Conservation (phyloP, 192 early-diverging fungal genomes). For the Backusella westeae region DNA sequence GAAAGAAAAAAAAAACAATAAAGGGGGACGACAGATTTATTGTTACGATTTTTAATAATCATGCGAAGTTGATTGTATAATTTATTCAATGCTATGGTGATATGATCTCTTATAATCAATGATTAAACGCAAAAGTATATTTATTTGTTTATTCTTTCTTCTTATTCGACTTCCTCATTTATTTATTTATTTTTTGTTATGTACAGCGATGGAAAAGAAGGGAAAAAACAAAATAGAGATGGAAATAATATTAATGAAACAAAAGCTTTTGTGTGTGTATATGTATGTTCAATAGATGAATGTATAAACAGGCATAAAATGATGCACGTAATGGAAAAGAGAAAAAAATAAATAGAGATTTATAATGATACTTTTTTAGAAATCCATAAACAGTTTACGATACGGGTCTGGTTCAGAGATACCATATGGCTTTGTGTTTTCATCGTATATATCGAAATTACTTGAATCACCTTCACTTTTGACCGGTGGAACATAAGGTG, state of each 20-base stretch:
- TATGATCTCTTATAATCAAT: neutral
- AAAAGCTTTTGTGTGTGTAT: neutral
- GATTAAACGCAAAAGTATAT: neutral
- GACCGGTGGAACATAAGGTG: slow-evolving; percentile 49
- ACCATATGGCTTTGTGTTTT: slow-evolving; percentile 35
- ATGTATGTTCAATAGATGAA: neutral
- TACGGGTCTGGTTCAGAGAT: slow-evolving; percentile 5
- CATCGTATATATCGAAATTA: slow-evolving; percentile 26
- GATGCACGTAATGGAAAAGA: neutral
- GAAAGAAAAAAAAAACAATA: slow-evolving; percentile 6
- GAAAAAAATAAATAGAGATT: neutral
- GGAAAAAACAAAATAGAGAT: neutral
- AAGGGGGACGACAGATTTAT: neutral
- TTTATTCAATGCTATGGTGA: neutral
- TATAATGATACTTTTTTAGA: slow-evolving; percentile 6
- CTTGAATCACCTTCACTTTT: slow-evolving; percentile 46
- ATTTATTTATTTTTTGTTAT: neutral
- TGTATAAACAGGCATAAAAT: slow-evolving; percentile 31
- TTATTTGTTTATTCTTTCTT: neutral
- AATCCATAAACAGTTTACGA: slow-evolving; percentile 16
- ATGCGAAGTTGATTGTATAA: neutral
- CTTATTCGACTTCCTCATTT: neutral
- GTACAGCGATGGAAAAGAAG: neutral
- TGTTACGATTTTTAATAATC: neutral
- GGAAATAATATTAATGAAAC: neutral